Evolutionary conservation across 2,329 filamentous ascomycete genomes (phyloP), one percentile per base, ranked within the genome.

Genomic region (Aspergillus sergii): DNA sequence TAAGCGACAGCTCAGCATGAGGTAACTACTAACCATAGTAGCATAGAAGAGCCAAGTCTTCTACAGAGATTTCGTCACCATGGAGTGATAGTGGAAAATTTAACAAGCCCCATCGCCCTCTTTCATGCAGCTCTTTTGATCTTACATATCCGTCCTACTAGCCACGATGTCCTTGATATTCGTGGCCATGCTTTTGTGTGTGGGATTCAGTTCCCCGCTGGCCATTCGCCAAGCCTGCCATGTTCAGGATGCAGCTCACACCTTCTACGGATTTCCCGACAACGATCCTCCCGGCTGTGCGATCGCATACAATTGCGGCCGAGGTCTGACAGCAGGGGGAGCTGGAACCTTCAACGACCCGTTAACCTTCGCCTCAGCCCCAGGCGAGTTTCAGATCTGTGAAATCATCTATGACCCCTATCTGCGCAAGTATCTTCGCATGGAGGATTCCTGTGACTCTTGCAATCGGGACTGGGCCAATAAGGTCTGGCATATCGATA

Each of bases 341-440:
- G 75, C 69, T 0, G 81, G 81, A 32, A 80, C 79, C n/a, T 81
- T 73, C 66, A 64, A 64, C 54, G 75, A 83, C 69, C 81, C 80
- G 1, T 64, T 82, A 30, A 82, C 80, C 1, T 80, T 83, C 57
- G 81, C 81, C 32, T 79, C 76, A 6, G 77, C 80, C 2, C 68
- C 70, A 6, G 77, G 77, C 50, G 77, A 79, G 58, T 81, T 82
- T 70, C 68, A 71, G 0, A 58, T 68, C 26, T 83, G 82, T 72
- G 81, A 83, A 64, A 71, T 82, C 61, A 72, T 83, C 48, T 84
- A 82, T 62, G 67, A 74, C n/a, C 80, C 80, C 0, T 81, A 80
- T 62, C 63, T 81, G 34, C 74, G 73, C 59, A 83, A 84, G 68
- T 83, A 83, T 63, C 69, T 81, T 6, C 72, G 75, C 4, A 71